phyloP scores from a whole-genome alignment of 2,329 filamentous ascomycete species.

The Nakataea oryzae region DNA sequence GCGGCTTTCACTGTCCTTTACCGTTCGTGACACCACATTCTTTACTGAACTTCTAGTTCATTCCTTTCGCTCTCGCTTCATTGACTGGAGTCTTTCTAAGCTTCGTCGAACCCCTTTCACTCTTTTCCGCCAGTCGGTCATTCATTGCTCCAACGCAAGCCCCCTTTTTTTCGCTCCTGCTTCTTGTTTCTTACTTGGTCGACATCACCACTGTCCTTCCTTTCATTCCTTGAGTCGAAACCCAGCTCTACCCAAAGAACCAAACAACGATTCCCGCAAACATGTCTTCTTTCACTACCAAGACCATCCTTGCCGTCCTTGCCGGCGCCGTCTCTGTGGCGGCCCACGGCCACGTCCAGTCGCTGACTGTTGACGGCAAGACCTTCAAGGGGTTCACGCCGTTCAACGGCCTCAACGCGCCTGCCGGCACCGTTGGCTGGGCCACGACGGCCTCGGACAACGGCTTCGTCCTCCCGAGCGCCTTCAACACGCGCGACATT shows the following conservation, averaged over 20 bases:
- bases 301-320: slow-evolving; percentile 14
- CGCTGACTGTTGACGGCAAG: neutral
- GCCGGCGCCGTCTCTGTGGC: slow-evolving; percentile 3
- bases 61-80: slow-evolving; percentile 2
- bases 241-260: neutral
- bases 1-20: neutral
- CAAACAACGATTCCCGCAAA: neutral
- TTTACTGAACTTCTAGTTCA: neutral
- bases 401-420: slow-evolving; percentile 8
- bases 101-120: neutral
- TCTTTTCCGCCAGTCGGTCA: neutral
- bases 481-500: slow-evolving; percentile 28
- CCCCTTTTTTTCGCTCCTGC: neutral
- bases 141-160: neutral
- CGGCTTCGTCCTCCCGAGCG: slow-evolving; percentile 35
- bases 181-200: neutral
- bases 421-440: slow-evolving; percentile 29
- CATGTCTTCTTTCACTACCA: slow-evolving; percentile 4
- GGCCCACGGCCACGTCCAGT: neutral
- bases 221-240: neutral
- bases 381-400: neutral
- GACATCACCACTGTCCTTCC: neutral
- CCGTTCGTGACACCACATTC: neutral
- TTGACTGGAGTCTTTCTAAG: slow-evolving; percentile 1
- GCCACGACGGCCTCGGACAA: slow-evolving; percentile 31